Base-by-base conservation (phyloP, 2,329 filamentous ascomycete genomes). In the Botrytis medusae region DNA sequence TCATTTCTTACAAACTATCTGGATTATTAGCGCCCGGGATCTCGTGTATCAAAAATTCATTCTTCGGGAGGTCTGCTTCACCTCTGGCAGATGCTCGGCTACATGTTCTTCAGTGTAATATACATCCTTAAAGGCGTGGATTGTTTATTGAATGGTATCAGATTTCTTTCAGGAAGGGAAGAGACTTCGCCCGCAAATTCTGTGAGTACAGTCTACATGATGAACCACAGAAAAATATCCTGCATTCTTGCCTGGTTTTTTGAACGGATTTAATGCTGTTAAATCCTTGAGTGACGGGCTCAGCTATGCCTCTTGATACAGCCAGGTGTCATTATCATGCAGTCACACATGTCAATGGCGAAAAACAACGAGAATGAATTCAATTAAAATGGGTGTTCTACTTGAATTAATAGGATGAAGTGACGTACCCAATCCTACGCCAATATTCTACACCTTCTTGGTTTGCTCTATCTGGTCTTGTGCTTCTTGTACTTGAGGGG, bases 401-500 rank as follows among this genome's bases (percentile, higher is more conserved):
- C 29, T 68, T 10, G 14, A 20, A n/a, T 57, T 8, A 22, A 9
- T 22, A 22, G 3, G 46, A 42, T 12, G 25, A 25, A 5, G 14
- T 40, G 32, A 20, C 22, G 10, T 51, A 22, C n/a, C 40, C 22
- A n/a, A 37, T 37, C 32, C 9, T 67, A 40, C 14, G 4, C 44
- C 14, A 20, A 68, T 22, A 2, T 32, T 20, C 12, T 44, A 61
- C 37, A 14, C 25, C 22, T 73, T 54, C 44, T 46, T 70, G 10
- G 16, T 25, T n/a, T 70, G 54, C 14, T 63, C 32, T 16, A 29
- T 18, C 25, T 37, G 12, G 4, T 72, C 74, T 22, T 64, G 63
- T 40, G 75, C 48, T 16, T 76, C 74, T 40, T 73, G 48, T 1
- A 74, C 71, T 2, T 60, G 72, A 6, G 77, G 77, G 1, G 77